Evolutionary conservation across 441 rosid genomes (phyloP).

Genomic region (Aleurites moluccanus): DNA sequence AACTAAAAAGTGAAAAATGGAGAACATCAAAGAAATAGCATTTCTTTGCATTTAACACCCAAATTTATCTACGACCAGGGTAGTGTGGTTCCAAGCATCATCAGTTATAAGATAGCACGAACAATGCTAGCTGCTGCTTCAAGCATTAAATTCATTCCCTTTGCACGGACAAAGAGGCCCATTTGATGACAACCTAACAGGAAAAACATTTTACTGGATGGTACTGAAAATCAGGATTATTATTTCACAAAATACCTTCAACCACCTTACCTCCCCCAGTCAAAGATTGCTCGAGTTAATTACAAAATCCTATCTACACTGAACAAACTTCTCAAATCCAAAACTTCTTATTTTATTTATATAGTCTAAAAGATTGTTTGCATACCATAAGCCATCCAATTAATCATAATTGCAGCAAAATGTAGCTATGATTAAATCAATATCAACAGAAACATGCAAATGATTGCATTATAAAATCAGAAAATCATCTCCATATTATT

Average conservation of each 20-base stretch:
- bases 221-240: neutral
- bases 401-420: neutral
- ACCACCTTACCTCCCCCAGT: neutral
- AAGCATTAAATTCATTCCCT: neutral
- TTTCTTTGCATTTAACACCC: neutral
- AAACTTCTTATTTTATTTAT: neutral
- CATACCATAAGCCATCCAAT: neutral
- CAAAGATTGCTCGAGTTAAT: neutral
- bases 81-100: neutral
- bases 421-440: slow-evolving; percentile 5
- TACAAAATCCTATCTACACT: neutral
- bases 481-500: neutral
- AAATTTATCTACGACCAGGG: neutral
- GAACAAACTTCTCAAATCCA: neutral
- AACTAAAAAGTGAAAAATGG: neutral
- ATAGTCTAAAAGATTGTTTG: neutral
- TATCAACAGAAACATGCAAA: neutral
- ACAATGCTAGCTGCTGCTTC: neutral
- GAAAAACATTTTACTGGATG: neutral
- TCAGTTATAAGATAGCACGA: neutral
- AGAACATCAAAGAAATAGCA: neutral
- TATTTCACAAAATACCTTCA: neutral
- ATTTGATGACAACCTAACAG: neutral
- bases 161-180: neutral
- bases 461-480: slow-evolving; percentile 5